These are phyloP conservation scores for Pharus latifolius DNA, from an alignment of 176 grass and related monocot species.

Conservation along the genomic window DNA sequence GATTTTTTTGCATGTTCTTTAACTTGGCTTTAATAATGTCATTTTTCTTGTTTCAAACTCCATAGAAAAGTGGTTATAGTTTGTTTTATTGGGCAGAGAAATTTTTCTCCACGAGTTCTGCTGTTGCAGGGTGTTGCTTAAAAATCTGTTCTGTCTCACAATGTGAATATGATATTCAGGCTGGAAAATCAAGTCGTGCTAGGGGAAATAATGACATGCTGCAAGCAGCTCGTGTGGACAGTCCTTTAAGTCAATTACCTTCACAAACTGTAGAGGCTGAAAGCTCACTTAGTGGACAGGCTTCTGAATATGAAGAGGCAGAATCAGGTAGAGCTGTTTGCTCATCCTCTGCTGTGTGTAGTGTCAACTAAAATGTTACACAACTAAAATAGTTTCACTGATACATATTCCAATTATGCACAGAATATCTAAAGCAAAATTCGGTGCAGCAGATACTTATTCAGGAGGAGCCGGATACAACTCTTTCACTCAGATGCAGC, in stretches of 20 bases:
- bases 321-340: slow-evolving; percentile 63
- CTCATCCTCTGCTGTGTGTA: slow-evolving; percentile 6
- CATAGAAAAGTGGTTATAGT: neutral
- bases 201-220: slow-evolving; percentile 39
- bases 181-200: slow-evolving; percentile 49
- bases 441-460: slow-evolving; percentile 68
- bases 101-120: neutral
- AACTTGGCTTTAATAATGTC: neutral
- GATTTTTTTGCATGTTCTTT: neutral
- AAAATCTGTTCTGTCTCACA: neutral
- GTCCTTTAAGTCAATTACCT: slow-evolving; percentile 60
- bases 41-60: neutral
- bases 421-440: slow-evolving; percentile 97
- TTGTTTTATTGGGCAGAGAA: neutral
- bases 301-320: slow-evolving; percentile 79
- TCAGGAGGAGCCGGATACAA: slow-evolving; percentile 73
- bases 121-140: neutral
- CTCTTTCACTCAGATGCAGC: slow-evolving; percentile 76
- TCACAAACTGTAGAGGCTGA: slow-evolving; percentile 65
- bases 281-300: slow-evolving; percentile 69
- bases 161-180: slow-evolving; percentile 27
- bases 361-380: slow-evolving; percentile 29
- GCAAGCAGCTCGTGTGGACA: slow-evolving; percentile 42
- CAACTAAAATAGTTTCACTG: slow-evolving; percentile 64
- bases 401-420: slow-evolving; percentile 91